phyloP scores from a whole-genome alignment of 345 rosid species.

The Tarenaya hassleriana region DNA sequence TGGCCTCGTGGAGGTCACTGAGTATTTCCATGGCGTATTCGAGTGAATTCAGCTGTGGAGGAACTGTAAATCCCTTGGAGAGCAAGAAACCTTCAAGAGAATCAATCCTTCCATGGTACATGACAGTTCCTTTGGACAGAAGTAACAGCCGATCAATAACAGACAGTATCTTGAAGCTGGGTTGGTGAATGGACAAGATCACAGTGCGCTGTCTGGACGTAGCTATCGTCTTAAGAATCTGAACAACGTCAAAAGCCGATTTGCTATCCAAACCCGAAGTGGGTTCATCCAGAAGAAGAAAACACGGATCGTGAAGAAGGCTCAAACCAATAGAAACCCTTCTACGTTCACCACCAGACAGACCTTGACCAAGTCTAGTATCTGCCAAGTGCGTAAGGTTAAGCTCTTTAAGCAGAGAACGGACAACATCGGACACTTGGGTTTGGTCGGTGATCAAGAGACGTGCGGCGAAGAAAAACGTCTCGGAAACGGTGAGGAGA shows the following conservation, averaged over 20 bases:
- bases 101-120: conserved; percentile 60
- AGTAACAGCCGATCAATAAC: conserved; percentile 55
- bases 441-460: conserved; percentile 47
- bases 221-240: conserved; percentile 58
- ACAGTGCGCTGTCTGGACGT: conserved; percentile 60
- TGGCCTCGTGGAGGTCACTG: conserved; percentile 39
- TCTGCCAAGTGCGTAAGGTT: conserved; percentile 49
- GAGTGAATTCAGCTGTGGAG: conserved; percentile 82
- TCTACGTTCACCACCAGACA: conserved; percentile 83
- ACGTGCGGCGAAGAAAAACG: conserved; percentile 66
- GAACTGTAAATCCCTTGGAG: conserved; percentile 57
- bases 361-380: conserved; percentile 44
- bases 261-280: conserved; percentile 85
- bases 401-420: conserved; percentile 57
- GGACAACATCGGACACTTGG: conserved; percentile 28
- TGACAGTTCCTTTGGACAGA: conserved; percentile 64
- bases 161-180: conserved; percentile 83
- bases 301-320: conserved; percentile 78
- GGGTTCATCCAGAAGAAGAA: conserved; percentile 85
- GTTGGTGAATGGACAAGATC: conserved; percentile 84
- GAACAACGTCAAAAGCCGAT: conserved; percentile 72
- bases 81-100: conserved; percentile 53
- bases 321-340: conserved; percentile 84
- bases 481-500: conserved; percentile 69
- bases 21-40: conserved; percentile 88